These are phyloP conservation scores for Jatropha podagrica DNA, from an alignment of 441 rosid species.

Conservation along the genomic window DNA sequence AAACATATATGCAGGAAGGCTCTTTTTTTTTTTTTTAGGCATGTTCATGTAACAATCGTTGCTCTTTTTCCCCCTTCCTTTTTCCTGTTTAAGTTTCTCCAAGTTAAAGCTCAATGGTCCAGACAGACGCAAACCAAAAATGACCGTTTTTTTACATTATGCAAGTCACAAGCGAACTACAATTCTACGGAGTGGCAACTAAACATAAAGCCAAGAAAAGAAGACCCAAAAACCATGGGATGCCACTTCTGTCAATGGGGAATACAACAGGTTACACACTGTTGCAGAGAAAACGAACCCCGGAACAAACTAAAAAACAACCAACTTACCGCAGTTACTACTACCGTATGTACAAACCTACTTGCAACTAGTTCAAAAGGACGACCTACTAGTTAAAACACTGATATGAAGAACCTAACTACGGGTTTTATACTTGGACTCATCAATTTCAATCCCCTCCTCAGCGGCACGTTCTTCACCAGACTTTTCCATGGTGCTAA, in stretches of 20 bases:
- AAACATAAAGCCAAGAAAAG: not conserved
- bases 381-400: not conserved
- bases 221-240: not conserved
- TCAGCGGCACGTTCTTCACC: slow-evolving; percentile 40
- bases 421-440: slow-evolving; percentile 35
- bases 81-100: no score
- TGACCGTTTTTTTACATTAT: not conserved
- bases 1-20: no score
- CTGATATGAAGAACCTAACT: not conserved
- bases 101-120: no score
- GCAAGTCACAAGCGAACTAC: not conserved
- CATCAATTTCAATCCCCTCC: slow-evolving; percentile 40
- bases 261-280: not conserved
- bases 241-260: not conserved
- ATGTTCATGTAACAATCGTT: no score
- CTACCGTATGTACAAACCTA: no score
- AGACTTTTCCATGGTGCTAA: slow-evolving; percentile 44
- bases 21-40: no score
- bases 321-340: not conserved
- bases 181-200: not conserved
- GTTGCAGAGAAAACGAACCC: not conserved
- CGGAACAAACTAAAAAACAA: not conserved
- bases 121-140: not conserved
- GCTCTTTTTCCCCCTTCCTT: no score
- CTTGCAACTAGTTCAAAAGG: not conserved